Conservation (phyloP, 2,329 filamentous ascomycete species). For the Huntiella decipiens region DNA sequence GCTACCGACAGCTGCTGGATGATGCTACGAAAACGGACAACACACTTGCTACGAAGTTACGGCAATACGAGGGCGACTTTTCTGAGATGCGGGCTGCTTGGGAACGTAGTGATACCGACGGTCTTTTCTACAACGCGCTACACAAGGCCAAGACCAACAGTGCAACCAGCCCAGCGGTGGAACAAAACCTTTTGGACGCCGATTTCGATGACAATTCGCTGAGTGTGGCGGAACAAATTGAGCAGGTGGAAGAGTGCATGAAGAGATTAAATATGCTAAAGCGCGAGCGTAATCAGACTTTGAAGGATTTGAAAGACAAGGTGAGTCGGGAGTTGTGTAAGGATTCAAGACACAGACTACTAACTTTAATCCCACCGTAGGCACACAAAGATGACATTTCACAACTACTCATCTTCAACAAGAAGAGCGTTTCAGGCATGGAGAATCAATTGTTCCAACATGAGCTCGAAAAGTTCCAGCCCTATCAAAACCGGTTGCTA, state of each 20-base stretch:
- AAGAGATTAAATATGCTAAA: slow-evolving; percentile 87
- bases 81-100: slow-evolving; percentile 88
- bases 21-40: slow-evolving; percentile 75
- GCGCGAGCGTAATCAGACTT: slow-evolving; percentile 70
- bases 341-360: background rate
- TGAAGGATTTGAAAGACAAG: slow-evolving; percentile 97
- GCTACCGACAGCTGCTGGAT: slow-evolving; percentile 73
- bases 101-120: slow-evolving; percentile 69
- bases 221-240: slow-evolving; percentile 78
- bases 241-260: slow-evolving; percentile 70
- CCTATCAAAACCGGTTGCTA: slow-evolving; percentile 75
- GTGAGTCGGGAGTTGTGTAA: slow-evolving; percentile 28
- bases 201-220: slow-evolving; percentile 67
- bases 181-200: slow-evolving; percentile 73
- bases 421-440: slow-evolving; percentile 84
- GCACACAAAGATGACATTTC: slow-evolving; percentile 94
- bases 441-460: slow-evolving; percentile 85
- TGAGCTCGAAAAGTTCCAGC: slow-evolving; percentile 92
- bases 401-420: slow-evolving; percentile 91
- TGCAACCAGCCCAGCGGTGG: slow-evolving; percentile 42
- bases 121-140: slow-evolving; percentile 73
- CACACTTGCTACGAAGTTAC: slow-evolving; percentile 64
- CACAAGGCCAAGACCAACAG: slow-evolving; percentile 52
- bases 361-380: slow-evolving; percentile 25
- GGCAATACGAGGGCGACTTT: slow-evolving; percentile 74